Conservation (phyloP, 805 yeast species). For the Danielia oregonensis region DNA sequence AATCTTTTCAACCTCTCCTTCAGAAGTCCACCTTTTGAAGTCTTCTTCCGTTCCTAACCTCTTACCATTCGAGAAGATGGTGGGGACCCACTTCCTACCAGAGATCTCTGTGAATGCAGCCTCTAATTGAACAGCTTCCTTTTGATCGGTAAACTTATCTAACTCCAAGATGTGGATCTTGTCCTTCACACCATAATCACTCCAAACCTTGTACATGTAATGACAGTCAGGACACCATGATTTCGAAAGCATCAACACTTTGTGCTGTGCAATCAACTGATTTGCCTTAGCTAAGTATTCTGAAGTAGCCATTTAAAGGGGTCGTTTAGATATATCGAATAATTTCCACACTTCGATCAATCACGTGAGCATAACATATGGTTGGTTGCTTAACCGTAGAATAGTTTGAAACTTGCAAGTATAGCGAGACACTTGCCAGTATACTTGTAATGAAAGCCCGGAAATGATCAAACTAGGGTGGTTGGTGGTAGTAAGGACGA, state of each 20-base stretch:
- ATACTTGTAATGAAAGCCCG: slow-evolving; percentile 86
- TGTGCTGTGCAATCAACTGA: not conserved
- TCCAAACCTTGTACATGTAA: slow-evolving; percentile 55
- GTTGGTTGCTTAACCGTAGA: too few relatives aligned
- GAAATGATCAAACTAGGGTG: slow-evolving; percentile 87
- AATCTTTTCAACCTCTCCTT: slow-evolving; percentile 28
- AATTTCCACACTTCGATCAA: too few relatives aligned
- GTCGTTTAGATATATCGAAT: too few relatives aligned
- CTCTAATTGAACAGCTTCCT: slow-evolving; percentile 51
- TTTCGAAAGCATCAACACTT: slow-evolving; percentile 53
- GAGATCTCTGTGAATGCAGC: slow-evolving; percentile 53
- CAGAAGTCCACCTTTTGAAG: slow-evolving; percentile 35
- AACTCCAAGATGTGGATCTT: slow-evolving; percentile 58
- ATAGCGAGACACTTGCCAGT: too few relatives aligned
- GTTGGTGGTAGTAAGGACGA: slow-evolving; percentile 75
- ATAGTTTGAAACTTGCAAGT: too few relatives aligned
- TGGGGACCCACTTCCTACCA: slow-evolving; percentile 68
- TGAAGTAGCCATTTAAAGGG: not conserved
- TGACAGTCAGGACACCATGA: slow-evolving; percentile 81
- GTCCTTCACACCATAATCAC: slow-evolving; percentile 45
- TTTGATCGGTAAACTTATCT: slow-evolving; percentile 46
- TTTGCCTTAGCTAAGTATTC: not conserved
- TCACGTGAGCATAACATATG: too few relatives aligned
- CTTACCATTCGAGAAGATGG: slow-evolving; percentile 57
- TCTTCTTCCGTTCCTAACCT: slow-evolving; percentile 56